These are phyloP conservation scores for Poa pratensis DNA, from an alignment of 176 grass and related monocot species.

Conservation along the genomic window DNA sequence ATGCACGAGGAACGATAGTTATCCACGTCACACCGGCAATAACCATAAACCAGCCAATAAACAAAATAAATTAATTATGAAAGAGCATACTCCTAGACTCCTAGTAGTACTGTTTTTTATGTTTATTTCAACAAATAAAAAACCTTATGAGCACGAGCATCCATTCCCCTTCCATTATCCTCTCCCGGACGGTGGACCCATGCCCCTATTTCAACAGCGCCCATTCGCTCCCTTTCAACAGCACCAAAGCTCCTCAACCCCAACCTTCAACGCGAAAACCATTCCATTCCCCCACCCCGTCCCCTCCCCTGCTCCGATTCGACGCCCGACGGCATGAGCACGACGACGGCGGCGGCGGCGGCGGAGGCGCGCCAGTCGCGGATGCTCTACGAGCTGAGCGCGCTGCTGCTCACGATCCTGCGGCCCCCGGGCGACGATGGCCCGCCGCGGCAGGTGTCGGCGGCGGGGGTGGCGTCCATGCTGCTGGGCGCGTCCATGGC, in stretches of 20 bases:
- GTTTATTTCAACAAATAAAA: too few species aligned
- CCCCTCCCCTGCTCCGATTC: background rate
- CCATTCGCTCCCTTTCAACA: conserved; percentile 27
- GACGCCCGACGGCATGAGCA: conserved; percentile 43
- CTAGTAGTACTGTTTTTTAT: too few species aligned
- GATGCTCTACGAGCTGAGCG: conserved; percentile 77
- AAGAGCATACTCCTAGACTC: too few species aligned
- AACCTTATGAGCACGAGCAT: background rate
- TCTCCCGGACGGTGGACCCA: conserved; percentile 22
- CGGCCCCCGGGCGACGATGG: conserved; percentile 15
- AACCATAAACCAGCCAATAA: background rate
- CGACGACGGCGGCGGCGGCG: background rate
- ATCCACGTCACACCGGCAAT: conserved; percentile 17
- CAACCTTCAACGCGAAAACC: background rate
- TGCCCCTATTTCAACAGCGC: conserved; percentile 41
- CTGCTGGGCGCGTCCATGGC: conserved; percentile 80
- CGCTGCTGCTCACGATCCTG: conserved; percentile 56
- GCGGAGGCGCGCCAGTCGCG: conserved; percentile 57
- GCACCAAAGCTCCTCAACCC: background rate
- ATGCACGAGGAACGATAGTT: background rate
- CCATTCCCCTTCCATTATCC: conserved; percentile 30
- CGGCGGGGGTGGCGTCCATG: conserved; percentile 71
- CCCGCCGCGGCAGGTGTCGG: conserved; percentile 50
- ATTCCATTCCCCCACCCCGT: background rate
- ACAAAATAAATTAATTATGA: too few species aligned